Percentiles rank a stretch among this genome's conserved stretches.
These are phyloP conservation scores for Phytophthora europaea DNA, from an alignment of 352 stramenopile species.

Conservation along the genomic window DNA sequence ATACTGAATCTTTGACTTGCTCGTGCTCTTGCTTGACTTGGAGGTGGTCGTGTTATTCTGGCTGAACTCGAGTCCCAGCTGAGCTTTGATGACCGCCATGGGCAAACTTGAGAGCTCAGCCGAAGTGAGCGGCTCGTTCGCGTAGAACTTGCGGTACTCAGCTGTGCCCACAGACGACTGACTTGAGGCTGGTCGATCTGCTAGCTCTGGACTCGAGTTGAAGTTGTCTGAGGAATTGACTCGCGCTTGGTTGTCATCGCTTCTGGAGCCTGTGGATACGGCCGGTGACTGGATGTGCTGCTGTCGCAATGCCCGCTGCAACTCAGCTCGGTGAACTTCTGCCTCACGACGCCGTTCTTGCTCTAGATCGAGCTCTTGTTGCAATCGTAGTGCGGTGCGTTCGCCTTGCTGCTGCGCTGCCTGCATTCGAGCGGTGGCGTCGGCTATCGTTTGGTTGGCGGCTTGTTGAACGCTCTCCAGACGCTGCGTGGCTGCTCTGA, in stretches of 20 bases:
- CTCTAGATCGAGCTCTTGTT: conserved; percentile 71
- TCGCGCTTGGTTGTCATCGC: conserved; percentile 21
- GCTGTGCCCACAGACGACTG: conserved; percentile 8
- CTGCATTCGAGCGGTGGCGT: conserved; percentile 59
- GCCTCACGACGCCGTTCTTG: conserved; percentile 63
- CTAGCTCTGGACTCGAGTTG: conserved; percentile 27
- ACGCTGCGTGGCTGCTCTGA: conserved; percentile 55
- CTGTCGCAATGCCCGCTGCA: conserved; percentile 60
- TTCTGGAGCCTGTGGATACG: conserved; percentile 10
- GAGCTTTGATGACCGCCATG: conserved; percentile 78
- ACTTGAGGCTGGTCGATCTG: conserved; percentile 22
- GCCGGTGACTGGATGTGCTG: conserved; percentile 32
- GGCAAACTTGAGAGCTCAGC: conserved; percentile 72
- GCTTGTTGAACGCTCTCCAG: conserved; percentile 63
- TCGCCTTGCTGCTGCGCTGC: conserved; percentile 69
- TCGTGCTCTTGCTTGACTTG: conserved; percentile 18
- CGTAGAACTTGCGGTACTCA: conserved; percentile 71
- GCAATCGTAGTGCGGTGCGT: conserved; percentile 38
- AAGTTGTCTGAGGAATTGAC: conserved; percentile 4
- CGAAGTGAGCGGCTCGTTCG: conserved; percentile 73
- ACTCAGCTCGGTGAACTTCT: conserved; percentile 70
- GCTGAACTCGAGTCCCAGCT: conserved; percentile 72
- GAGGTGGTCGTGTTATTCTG: conserved; percentile 17
- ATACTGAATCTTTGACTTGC: conserved; percentile 30
- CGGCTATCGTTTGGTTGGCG: conserved; percentile 72